Evolutionary conservation across 768 basidiomycete genomes (phyloP).

Genomic region (Tylopilus balloui): DNA sequence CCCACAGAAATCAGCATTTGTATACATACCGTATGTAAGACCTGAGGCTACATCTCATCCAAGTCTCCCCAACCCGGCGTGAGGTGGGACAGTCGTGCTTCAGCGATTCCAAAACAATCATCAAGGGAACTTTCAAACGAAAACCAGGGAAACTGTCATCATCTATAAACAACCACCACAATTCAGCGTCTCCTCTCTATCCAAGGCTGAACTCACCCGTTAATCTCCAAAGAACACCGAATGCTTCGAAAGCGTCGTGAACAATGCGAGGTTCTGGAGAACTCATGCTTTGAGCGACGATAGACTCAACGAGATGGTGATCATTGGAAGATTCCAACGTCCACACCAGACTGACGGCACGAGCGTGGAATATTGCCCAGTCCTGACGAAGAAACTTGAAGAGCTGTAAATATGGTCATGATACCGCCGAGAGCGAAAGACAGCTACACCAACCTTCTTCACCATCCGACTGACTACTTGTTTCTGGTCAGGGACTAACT

Average conservation of each 20-base stretch:
- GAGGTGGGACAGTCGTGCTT: conserved; percentile 69
- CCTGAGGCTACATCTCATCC: conserved; percentile 93
- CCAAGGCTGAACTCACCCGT: conserved; percentile 51
- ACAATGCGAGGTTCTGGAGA: conserved; percentile 45
- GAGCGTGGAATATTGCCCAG: conserved; percentile 69
- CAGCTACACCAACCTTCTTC: conserved; percentile 35
- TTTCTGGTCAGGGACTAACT: conserved; percentile 51
- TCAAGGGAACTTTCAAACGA: conserved; percentile 78
- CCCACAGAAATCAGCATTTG: neutral
- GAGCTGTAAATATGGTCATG: conserved; percentile 41
- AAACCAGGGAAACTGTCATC: conserved; percentile 80
- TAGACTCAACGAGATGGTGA: conserved; percentile 69
- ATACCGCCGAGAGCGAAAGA: neutral
- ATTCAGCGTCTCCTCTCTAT: conserved; percentile 1
- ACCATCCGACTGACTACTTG: conserved; percentile 56
- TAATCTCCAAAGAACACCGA: conserved; percentile 89
- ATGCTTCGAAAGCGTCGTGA: conserved; percentile 72
- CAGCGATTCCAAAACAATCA: conserved; percentile 80
- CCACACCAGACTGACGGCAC: conserved; percentile 83
- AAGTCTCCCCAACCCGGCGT: conserved; percentile 84
- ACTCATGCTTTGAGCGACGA: conserved; percentile 69
- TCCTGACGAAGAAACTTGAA: conserved; percentile 69
- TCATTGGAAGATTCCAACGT: conserved; percentile 53
- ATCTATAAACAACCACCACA: conserved; percentile 41
- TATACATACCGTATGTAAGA: conserved; percentile 75